Percentiles rank a stretch among this genome's conserved stretches.
phyloP scores from a whole-genome alignment of 2,329 filamentous ascomycete species.

The Malbranchea zuffiana region DNA sequence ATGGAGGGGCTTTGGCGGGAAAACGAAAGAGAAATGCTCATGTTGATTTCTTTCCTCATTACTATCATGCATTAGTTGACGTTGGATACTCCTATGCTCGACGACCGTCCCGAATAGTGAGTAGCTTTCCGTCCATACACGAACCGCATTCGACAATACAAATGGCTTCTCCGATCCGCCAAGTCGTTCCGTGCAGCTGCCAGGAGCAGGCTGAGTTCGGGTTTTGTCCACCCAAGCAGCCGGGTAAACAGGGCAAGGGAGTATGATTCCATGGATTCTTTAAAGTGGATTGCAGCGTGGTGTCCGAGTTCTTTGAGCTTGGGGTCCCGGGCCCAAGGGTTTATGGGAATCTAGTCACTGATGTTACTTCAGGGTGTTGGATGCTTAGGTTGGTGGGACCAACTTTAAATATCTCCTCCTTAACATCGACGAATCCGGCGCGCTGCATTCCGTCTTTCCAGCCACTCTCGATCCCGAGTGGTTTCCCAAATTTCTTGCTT shows the following conservation, averaged over 20 bases:
- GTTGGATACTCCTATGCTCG: too few species aligned
- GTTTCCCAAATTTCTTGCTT: slow-evolving; percentile 26
- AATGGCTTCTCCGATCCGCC: slow-evolving; percentile 7
- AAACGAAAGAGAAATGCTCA: too few species aligned
- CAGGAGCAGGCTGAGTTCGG: slow-evolving; percentile 10
- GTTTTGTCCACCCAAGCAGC: slow-evolving; percentile 19
- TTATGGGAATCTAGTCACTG: slow-evolving; percentile 40
- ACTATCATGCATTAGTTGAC: too few species aligned
- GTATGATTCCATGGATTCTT: slow-evolving; percentile 19
- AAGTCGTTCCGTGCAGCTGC: slow-evolving; percentile 8
- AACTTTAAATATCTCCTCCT: slow-evolving; percentile 29
- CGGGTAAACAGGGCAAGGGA: slow-evolving; percentile 20
- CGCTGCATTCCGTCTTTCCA: slow-evolving; percentile 22
- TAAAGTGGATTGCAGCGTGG: slow-evolving; percentile 16
- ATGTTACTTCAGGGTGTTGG: too few species aligned
- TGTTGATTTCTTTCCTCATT: too few species aligned
- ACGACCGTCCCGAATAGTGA: too few species aligned
- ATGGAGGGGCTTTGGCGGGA: too few species aligned
- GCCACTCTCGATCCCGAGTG: slow-evolving; percentile 25
- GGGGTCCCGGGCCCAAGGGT: slow-evolving; percentile 20
- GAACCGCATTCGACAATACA: slow-evolving; percentile 13
- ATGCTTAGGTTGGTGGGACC: not conserved
- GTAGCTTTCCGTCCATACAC: slow-evolving; percentile 22
- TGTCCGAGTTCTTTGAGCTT: slow-evolving; percentile 15
- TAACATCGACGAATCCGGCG: slow-evolving; percentile 25